Evolutionary conservation across 495 filamentous ascomycete genomes (phyloP).

Genomic region (Hypoxylon lenormandii): DNA sequence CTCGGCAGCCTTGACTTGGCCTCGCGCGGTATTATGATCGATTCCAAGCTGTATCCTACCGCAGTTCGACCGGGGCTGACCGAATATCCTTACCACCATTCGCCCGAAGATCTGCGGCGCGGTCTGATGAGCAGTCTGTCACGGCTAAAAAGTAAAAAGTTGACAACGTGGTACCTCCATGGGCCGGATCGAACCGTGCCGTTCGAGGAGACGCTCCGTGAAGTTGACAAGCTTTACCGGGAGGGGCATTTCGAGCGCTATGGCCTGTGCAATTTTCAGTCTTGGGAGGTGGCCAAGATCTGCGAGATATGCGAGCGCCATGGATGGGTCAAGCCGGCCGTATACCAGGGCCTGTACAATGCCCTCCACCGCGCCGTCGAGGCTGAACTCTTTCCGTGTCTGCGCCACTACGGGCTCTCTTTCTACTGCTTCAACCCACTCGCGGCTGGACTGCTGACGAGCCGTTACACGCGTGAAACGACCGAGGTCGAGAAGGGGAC

Average conservation of each 20-base stretch:
- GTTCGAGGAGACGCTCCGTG: conserved; percentile 63
- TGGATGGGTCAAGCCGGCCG: conserved; percentile 70
- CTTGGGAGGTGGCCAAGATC: conserved; percentile 66
- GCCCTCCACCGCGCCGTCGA: conserved; percentile 68
- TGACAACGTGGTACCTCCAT: conserved; percentile 68
- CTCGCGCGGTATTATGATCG: conserved; percentile 62
- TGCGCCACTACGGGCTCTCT: conserved; percentile 65
- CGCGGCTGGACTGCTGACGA: conserved; percentile 64
- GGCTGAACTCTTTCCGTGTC: conserved; percentile 62
- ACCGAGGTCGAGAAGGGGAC: not conserved
- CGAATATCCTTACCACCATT: conserved; percentile 43
- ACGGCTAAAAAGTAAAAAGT: conserved; percentile 59
- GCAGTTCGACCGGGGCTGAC: conserved; percentile 17
- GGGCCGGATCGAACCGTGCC: conserved; percentile 61
- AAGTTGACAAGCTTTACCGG: conserved; percentile 61
- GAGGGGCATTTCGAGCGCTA: conserved; percentile 61
- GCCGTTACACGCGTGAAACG: conserved; percentile 42
- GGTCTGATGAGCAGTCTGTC: conserved; percentile 58
- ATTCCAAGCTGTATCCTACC: conserved; percentile 65
- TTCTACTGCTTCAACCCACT: conserved; percentile 65
- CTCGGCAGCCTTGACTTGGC: conserved; percentile 63
- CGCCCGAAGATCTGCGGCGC: conserved; percentile 54
- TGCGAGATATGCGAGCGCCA: conserved; percentile 62
- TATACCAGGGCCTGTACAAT: conserved; percentile 76
- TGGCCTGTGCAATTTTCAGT: conserved; percentile 65